These are phyloP conservation scores for Linum trigynum DNA, from an alignment of 345 rosid genomes.

Conservation along the genomic window DNA sequence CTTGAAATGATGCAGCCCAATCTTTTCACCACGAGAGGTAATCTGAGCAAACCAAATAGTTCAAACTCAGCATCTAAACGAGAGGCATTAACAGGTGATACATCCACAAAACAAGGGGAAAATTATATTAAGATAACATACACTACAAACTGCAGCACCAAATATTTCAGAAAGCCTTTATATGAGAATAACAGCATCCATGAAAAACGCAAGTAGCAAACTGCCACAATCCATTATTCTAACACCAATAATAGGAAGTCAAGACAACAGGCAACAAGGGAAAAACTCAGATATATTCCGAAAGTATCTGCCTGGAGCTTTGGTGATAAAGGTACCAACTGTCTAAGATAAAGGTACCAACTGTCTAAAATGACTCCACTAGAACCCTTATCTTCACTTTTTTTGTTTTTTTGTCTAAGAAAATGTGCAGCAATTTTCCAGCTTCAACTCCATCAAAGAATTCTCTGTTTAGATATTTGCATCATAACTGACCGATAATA, in stretches of 20 bases:
- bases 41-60: conserved; percentile 32
- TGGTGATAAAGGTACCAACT: too few species aligned
- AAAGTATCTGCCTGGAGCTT: not conserved
- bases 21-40: conserved; percentile 55
- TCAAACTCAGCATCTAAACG: not conserved
- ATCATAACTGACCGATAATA: too few species aligned
- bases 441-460: too few species aligned
- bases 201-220: not conserved
- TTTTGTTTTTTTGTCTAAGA: too few species aligned
- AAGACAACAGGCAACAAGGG: not conserved
- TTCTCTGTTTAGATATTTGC: too few species aligned
- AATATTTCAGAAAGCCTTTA: not conserved
- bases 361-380: too few species aligned
- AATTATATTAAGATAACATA: not conserved
- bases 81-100: not conserved
- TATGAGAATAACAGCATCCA: not conserved
- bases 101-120: conserved; percentile 3
- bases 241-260: not conserved
- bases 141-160: not conserved
- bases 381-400: too few species aligned
- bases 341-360: too few species aligned
- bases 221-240: not conserved
- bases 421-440: too few species aligned
- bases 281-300: not conserved
- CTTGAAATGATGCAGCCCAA: conserved; percentile 80